Base-by-base conservation (phyloP, 2,329 filamentous ascomycete species). In the Aspergillus tanneri region DNA sequence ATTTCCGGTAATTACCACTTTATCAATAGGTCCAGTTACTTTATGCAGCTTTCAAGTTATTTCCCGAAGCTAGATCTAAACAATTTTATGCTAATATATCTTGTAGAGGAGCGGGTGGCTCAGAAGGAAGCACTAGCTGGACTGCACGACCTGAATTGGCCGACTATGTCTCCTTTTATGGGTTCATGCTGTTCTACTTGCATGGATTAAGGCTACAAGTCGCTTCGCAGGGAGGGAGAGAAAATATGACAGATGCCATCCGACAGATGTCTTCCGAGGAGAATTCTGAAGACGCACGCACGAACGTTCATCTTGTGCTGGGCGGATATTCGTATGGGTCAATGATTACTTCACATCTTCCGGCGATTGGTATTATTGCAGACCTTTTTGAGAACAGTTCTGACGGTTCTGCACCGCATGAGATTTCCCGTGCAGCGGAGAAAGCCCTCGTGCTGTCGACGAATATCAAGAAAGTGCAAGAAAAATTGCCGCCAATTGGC, bases 261-360 rank as follows among this genome's bases (percentile, higher is more conserved):
- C 3, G n/a, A n/a, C n/a, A n/a, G n/a, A n/a, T n/a, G n/a, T n/a
- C n/a, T n/a, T n/a, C n/a, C n/a, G n/a, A 12, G 12, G 16, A 8
- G 11, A 22, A 11, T 5, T 10, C 28, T 19, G 14, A 25, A 30
- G 24, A 19, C 16, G 22, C 18, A 14, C 28, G 18, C 25, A 12
- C n/a, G 18, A 34, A 50, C 2, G 53, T 72, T 11, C 59, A 63
- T 25, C 54, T 85, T 0, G 59, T 96, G 4, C 74, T 93, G 5
- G 86, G 81, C 2, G 91, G 91, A 10, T 96, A 96, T 67, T 96
- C 90, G 0, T 96, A 96, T 67, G 93, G 93, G 35, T 88, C 90
- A 4, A 80, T 96, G 62, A 81, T 97, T 30, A 84, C 89, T 2
- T 83, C 81, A 0, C 83, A 86, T 48, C 77, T 95, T 0, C 88